Evolutionary conservation across 1,284 basidiomycete genomes (phyloP).

Genomic region (Filobasidium uniguttulatum): DNA sequence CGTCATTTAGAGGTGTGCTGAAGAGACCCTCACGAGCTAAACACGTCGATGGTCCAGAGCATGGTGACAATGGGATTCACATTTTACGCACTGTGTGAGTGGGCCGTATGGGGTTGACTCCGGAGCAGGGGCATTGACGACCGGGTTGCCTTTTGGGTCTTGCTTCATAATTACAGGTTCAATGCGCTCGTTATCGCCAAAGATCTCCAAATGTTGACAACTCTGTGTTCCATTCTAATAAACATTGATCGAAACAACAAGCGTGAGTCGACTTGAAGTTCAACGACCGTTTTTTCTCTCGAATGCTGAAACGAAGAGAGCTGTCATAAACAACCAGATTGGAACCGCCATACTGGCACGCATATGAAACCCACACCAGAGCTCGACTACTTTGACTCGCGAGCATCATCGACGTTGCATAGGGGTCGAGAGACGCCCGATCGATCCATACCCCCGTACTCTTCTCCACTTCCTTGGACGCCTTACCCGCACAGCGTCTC

Average conservation of each 20-base stretch:
- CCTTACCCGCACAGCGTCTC: too few relatives aligned
- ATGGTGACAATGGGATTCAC: neutral
- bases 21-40: constrained; percentile 25
- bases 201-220: constrained; percentile 69
- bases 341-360: too few relatives aligned
- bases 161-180: constrained; percentile 44
- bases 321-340: constrained; percentile 12
- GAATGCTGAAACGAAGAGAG: constrained; percentile 17
- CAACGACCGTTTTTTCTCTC: constrained; percentile 37
- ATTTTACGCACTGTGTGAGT: constrained; percentile 14
- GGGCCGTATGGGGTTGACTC: constrained; percentile 15
- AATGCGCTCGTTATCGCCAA: constrained; percentile 48
- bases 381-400: constrained; percentile 31
- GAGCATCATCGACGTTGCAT: too few relatives aligned
- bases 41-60: constrained; percentile 22
- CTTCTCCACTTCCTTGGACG: too few relatives aligned
- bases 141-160: constrained; percentile 21
- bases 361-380: constrained; percentile 22
- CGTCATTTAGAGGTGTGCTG: constrained; percentile 25
- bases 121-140: constrained; percentile 4
- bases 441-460: too few relatives aligned
- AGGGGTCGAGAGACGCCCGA: too few relatives aligned
- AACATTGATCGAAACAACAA: constrained; percentile 2
- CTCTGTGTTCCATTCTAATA: constrained; percentile 52
- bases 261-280: neutral